These are phyloP conservation scores for Xylaria flabelliformis DNA, from an alignment of 495 filamentous ascomycete species.

Conservation along the genomic window DNA sequence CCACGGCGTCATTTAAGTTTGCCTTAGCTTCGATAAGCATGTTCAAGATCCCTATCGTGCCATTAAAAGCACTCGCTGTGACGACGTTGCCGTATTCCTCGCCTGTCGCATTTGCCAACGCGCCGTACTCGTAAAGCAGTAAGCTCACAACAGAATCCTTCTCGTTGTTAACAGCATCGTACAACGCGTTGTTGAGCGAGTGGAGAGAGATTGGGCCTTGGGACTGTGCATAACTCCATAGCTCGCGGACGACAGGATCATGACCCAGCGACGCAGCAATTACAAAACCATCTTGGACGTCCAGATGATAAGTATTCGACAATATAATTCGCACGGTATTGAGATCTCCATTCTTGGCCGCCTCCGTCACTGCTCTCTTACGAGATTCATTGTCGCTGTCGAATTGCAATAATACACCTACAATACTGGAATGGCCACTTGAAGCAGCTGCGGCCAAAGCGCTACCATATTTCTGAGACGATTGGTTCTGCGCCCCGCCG, in stretches of 20 bases:
- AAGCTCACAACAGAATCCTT: not conserved
- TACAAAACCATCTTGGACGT: not conserved
- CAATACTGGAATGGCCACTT: not conserved
- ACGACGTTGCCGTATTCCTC: constrained; percentile 1
- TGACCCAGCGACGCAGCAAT: not conserved
- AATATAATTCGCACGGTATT: not conserved
- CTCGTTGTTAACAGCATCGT: not conserved
- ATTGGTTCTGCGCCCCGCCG: not conserved
- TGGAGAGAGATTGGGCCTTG: not conserved
- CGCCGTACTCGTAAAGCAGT: not conserved
- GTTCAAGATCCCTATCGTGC: not conserved
- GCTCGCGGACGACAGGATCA: not conserved
- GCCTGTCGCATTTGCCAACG: not conserved
- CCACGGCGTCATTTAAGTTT: not conserved
- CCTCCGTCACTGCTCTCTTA: not conserved
- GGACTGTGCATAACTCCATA: not conserved
- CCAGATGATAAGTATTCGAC: not conserved
- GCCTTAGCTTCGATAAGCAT: not conserved
- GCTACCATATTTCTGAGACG: not conserved
- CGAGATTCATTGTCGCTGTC: not conserved
- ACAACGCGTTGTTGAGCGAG: not conserved
- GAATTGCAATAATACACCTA: not conserved
- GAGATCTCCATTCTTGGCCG: not conserved
- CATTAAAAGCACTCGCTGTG: not conserved
- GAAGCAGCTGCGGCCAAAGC: not conserved